A percentile compares a stretch with the other conserved stretches of the same genome.
Conservation (phyloP, 306 rosid genomes). For the Castanospermum australe region DNA sequence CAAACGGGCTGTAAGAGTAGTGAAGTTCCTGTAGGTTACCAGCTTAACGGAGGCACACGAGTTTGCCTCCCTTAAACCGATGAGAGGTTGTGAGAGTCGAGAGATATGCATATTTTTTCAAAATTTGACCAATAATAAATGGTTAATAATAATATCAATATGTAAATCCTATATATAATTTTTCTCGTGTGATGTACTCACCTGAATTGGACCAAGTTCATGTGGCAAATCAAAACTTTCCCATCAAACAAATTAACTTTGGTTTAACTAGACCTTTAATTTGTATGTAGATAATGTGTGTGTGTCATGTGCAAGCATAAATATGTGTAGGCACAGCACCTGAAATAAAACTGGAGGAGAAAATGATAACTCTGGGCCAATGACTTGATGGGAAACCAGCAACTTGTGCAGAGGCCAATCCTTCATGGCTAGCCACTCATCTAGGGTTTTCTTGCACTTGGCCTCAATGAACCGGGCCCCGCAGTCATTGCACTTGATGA, state of each 20-base stretch:
- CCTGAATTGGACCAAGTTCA: no score
- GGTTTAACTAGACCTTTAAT: no score
- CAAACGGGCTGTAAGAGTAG: no score
- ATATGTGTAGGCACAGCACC: constrained; percentile 33
- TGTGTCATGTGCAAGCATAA: neutral
- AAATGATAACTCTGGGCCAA: constrained; percentile 80
- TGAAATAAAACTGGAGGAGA: constrained; percentile 72
- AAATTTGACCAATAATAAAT: neutral
- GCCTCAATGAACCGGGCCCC: constrained; percentile 77
- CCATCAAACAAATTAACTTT: no score
- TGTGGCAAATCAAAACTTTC: no score
- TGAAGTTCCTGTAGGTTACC: no score
- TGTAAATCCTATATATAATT: no score
- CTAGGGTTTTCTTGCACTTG: constrained; percentile 49
- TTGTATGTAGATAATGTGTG: no score
- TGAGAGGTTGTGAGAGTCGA: neutral
- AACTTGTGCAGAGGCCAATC: constrained; percentile 47
- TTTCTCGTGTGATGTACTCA: no score
- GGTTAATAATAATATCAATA: neutral
- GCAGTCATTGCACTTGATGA: constrained; percentile 81
- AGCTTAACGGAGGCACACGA: no score
- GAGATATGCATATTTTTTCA: neutral
- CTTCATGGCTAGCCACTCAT: constrained; percentile 51
- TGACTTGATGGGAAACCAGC: constrained; percentile 56
- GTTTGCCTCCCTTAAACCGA: no score